Percentiles rank a stretch among this genome's conserved stretches.
Conservation (phyloP, 495 filamentous ascomycete genomes). For the Aspergillus bertholletiae region DNA sequence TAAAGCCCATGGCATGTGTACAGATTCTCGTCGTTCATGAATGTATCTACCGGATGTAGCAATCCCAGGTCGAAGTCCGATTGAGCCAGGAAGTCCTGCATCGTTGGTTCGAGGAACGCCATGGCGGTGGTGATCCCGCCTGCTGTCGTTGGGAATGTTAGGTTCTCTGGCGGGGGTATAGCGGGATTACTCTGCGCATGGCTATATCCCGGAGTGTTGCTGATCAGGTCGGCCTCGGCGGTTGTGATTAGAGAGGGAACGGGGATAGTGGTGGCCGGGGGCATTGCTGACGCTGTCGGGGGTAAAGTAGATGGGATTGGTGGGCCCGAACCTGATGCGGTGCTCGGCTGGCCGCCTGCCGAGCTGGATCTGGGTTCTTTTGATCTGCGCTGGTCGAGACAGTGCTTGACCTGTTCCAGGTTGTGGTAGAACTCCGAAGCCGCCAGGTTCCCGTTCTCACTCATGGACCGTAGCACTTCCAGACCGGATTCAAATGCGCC, state of each 20-base stretch:
- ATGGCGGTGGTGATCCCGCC: constrained; percentile 41
- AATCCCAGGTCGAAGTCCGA: constrained; percentile 40
- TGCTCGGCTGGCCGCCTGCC: neutral
- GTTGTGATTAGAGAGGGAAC: neutral
- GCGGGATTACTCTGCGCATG: neutral
- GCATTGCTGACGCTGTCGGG: no score
- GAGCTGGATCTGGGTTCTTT: neutral
- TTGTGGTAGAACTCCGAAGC: constrained; percentile 39
- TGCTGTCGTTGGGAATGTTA: constrained; percentile 6
- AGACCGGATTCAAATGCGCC: constrained; percentile 36
- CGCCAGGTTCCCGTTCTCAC: constrained; percentile 40
- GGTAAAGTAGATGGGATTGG: neutral
- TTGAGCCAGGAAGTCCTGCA: constrained; percentile 45
- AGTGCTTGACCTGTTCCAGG: constrained; percentile 33
- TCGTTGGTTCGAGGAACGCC: constrained; percentile 44
- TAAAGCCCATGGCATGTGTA: constrained; percentile 36
- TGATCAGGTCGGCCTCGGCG: neutral
- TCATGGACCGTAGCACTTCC: constrained; percentile 38
- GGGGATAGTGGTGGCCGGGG: neutral
- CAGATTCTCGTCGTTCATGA: constrained; percentile 37
- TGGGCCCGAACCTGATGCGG: neutral
- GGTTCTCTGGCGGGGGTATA: neutral
- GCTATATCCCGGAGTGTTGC: neutral
- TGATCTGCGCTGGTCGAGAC: constrained; percentile 25
- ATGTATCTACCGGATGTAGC: constrained; percentile 39